Evolutionary conservation across 352 stramenopile species (phyloP).

Genomic region (Phytophthora sojae): DNA sequence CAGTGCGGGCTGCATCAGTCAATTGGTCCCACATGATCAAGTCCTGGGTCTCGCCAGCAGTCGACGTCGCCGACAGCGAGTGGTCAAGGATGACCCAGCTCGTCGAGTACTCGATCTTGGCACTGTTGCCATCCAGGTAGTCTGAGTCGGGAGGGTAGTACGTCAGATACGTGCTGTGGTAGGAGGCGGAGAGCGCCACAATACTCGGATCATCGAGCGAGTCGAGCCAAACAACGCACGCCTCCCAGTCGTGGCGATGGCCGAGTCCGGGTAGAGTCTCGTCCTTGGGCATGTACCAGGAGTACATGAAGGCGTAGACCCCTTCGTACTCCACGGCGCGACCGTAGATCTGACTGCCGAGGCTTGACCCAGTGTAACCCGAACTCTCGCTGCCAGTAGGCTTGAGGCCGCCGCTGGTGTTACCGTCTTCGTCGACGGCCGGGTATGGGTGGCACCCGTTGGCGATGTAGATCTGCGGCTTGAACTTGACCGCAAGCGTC

Average conservation of each 20-base stretch:
- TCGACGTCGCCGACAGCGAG: constrained; percentile 17
- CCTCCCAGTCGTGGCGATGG: constrained; percentile 47
- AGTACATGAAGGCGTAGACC: constrained; percentile 37
- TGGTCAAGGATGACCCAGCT: constrained; percentile 17
- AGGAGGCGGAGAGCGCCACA: constrained; percentile 20
- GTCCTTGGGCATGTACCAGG: constrained; percentile 53
- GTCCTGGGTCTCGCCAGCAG: constrained; percentile 21
- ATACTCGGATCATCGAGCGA: constrained; percentile 15
- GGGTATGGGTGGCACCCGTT: constrained; percentile 4
- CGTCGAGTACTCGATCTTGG: constrained; percentile 28
- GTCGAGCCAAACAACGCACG: constrained; percentile 43
- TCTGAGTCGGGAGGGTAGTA: constrained; percentile 17
- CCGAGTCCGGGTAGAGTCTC: constrained; percentile 26
- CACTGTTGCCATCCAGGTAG: constrained; percentile 13
- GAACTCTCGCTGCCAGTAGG: not conserved
- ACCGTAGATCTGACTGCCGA: constrained; percentile 27
- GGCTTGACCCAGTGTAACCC: constrained; percentile 31
- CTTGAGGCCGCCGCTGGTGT: not conserved
- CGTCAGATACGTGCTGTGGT: constrained; percentile 10
- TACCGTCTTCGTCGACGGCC: constrained; percentile 4
- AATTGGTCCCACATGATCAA: constrained; percentile 36
- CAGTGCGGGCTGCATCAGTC: constrained; percentile 24
- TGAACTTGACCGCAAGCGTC: not conserved
- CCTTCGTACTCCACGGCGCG: constrained; percentile 28
- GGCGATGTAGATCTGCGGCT: constrained; percentile 2